Evolutionary conservation across 1,284 basidiomycete genomes (phyloP).

Genomic region (Ganoderma leucocontextum): DNA sequence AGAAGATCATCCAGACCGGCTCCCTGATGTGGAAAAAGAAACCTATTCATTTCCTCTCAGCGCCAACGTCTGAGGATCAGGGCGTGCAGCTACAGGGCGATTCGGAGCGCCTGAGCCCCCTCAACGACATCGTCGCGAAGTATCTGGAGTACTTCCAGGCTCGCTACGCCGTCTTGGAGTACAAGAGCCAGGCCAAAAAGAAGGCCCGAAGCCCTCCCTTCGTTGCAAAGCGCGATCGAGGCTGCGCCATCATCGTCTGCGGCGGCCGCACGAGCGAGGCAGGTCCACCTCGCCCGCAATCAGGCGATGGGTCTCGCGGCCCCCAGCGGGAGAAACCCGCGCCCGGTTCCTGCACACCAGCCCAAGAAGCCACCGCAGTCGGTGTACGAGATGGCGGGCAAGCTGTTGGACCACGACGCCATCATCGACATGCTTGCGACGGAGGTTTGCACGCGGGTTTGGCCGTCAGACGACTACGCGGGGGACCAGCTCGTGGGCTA

Average conservation of each 20-base stretch:
- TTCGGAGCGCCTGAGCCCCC: not conserved
- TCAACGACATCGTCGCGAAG: constrained; percentile 3
- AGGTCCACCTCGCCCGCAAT: not conserved
- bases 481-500: constrained; percentile 1
- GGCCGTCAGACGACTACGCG: not conserved
- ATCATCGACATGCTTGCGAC: not conserved
- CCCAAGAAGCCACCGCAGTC: not conserved
- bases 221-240: not conserved
- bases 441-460: not conserved
- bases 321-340: not conserved
- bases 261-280: not conserved
- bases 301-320: not conserved
- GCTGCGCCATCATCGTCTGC: not conserved
- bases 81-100: not conserved
- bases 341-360: not conserved
- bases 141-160: constrained; percentile 5
- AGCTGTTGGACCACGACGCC: not conserved
- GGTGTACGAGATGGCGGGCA: not conserved
- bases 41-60: not conserved
- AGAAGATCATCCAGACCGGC: not conserved
- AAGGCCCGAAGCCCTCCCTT: not conserved
- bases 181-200: not conserved
- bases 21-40: not conserved
- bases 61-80: not conserved
- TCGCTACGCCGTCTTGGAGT: constrained; percentile 2